These are phyloP conservation scores for Curvularia verruculosa DNA, from an alignment of 2,329 filamentous ascomycete genomes.

Conservation along the genomic window DNA sequence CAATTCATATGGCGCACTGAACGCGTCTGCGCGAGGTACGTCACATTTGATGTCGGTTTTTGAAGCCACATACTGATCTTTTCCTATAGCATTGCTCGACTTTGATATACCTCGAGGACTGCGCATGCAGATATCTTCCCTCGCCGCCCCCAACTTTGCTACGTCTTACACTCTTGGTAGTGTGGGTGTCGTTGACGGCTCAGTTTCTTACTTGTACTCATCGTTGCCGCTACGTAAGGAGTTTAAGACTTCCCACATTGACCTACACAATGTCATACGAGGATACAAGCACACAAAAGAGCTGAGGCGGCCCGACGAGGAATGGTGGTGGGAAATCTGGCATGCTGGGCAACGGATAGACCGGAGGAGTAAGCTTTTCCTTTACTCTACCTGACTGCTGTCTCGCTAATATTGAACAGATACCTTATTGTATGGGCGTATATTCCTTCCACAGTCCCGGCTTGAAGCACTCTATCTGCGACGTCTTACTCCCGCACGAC, in stretches of 20 bases:
- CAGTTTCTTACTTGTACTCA: constrained; percentile 95
- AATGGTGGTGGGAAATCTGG: constrained; percentile 62
- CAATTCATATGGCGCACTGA: constrained; percentile 88
- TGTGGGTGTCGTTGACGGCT: constrained; percentile 90
- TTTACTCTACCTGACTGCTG: constrained; percentile 7
- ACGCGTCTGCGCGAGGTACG: constrained; percentile 79
- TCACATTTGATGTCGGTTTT: constrained; percentile 17
- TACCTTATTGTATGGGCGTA: constrained; percentile 74
- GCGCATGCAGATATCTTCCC: constrained; percentile 84
- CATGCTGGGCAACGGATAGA: constrained; percentile 58
- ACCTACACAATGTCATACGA: constrained; percentile 76
- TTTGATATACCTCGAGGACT: constrained; percentile 86
- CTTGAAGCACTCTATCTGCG: constrained; percentile 86
- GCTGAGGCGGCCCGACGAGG: constrained; percentile 60
- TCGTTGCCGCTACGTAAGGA: constrained; percentile 74
- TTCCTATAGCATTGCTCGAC: constrained; percentile 73
- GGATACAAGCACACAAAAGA: constrained; percentile 82
- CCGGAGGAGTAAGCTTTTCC: constrained; percentile 51
- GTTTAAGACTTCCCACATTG: constrained; percentile 75
- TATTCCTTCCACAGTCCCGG: constrained; percentile 83
- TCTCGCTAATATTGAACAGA: constrained; percentile 48
- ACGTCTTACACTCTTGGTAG: constrained; percentile 92
- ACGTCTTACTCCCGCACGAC: constrained; percentile 75
- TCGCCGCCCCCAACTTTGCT: constrained; percentile 90
- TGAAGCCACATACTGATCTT: constrained; percentile 15